Percentiles rank a stretch among this genome's conserved stretches.
Conservation (phyloP, 176 grass and related monocot genomes). For the Saccharum spontaneum region DNA sequence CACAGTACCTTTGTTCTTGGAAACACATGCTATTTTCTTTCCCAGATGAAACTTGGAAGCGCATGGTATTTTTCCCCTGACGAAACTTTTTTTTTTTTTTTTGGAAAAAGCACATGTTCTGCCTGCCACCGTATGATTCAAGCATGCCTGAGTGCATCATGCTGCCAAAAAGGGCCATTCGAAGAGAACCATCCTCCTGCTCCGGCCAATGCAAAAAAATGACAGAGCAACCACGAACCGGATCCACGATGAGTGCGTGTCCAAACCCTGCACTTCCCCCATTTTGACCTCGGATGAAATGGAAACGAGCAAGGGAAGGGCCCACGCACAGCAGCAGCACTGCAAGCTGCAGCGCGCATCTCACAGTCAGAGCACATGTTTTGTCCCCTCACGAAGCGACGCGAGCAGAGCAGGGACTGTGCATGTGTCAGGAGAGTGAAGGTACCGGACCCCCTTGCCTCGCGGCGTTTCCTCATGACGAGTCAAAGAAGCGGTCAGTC, state of each 20-base stretch:
- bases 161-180: neutral
- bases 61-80: neutral
- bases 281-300: neutral
- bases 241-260: neutral
- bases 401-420: neutral
- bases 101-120: neutral
- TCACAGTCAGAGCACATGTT: slow-evolving; percentile 34
- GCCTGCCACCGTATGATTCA: slow-evolving; percentile 18
- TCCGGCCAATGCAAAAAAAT: no score
- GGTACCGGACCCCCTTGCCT: no score
- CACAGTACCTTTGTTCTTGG: no score
- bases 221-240: neutral
- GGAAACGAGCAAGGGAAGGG: no score
- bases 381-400: slow-evolving; percentile 15
- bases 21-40: neutral
- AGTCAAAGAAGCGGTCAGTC: slow-evolving; percentile 43
- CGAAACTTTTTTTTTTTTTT: no score
- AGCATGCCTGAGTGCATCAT: slow-evolving; percentile 31
- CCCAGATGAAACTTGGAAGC: no score
- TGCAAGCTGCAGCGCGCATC: neutral
- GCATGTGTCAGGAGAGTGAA: slow-evolving; percentile 32
- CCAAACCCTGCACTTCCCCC: neutral
- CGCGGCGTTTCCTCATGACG: neutral
- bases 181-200: neutral
- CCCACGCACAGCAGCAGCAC: neutral